Evolutionary conservation across 2,329 filamentous ascomycete genomes (phyloP).

Genomic region (Aspergillus transmontanensis): DNA sequence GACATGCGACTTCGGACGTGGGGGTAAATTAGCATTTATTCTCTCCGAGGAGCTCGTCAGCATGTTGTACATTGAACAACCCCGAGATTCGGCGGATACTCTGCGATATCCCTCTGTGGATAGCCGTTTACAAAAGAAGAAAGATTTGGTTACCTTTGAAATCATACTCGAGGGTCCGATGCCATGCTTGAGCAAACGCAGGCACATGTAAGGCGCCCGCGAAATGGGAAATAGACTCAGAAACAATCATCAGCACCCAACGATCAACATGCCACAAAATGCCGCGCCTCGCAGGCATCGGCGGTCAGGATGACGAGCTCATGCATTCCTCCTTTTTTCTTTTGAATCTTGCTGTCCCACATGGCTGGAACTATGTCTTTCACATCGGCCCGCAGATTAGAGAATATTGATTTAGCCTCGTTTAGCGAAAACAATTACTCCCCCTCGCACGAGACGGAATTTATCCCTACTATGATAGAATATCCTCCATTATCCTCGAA

Average conservation of each 20-base stretch:
- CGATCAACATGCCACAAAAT: not conserved
- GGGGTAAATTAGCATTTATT: not conserved
- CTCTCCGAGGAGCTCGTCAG: not conserved
- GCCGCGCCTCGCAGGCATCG: not conserved
- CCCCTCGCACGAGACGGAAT: not conserved
- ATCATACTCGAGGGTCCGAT: not conserved
- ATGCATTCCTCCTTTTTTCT: not conserved
- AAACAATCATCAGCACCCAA: not conserved
- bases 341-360: not conserved
- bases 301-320: not conserved
- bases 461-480: not conserved
- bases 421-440: not conserved
- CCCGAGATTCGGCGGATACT: not conserved
- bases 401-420: conserved; percentile 1
- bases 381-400: not conserved
- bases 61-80: not conserved
- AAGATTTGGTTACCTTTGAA: not conserved
- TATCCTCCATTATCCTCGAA: not conserved
- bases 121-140: not conserved
- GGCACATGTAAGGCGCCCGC: not conserved
- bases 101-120: not conserved
- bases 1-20: not conserved
- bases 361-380: not conserved
- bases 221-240: not conserved
- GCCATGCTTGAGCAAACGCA: not conserved